Percentiles rank a stretch among this genome's conserved stretches.
These are phyloP conservation scores for Beauveria asiatica DNA, from an alignment of 2,329 filamentous ascomycete species.

Conservation along the genomic window DNA sequence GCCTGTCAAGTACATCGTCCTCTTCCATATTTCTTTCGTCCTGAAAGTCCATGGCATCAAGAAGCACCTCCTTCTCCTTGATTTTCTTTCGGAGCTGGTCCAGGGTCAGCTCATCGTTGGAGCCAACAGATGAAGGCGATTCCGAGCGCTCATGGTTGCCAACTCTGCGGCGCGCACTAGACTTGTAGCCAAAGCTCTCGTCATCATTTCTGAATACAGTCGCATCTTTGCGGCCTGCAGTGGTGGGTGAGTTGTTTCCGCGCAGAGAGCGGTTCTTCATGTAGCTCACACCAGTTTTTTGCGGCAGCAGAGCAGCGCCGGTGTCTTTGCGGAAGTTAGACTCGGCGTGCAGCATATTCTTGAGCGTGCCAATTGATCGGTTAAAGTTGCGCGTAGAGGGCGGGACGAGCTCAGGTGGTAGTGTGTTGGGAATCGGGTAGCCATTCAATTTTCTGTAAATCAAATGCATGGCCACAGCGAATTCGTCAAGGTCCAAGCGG, in stretches of 20 bases:
- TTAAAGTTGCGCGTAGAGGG: constrained; percentile 91
- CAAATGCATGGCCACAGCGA: constrained; percentile 96
- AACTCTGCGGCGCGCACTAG: constrained; percentile 81
- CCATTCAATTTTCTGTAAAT: constrained; percentile 97
- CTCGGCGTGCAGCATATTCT: constrained; percentile 79
- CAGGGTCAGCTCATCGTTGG: constrained; percentile 72
- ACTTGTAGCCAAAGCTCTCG: constrained; percentile 84
- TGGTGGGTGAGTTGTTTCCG: constrained; percentile 47
- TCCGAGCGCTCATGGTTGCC: constrained; percentile 69
- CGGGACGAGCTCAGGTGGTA: constrained; percentile 87
- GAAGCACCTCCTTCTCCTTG: constrained; percentile 82
- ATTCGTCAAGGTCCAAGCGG: constrained; percentile 89
- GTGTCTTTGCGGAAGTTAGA: constrained; percentile 83
- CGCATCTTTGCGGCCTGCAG: constrained; percentile 72
- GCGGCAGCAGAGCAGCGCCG: constrained; percentile 82
- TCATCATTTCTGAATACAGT: constrained; percentile 97
- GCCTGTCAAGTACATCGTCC: constrained; percentile 82
- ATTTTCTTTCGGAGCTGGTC: constrained; percentile 91
- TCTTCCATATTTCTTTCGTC: constrained; percentile 86
- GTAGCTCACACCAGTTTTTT: constrained; percentile 97
- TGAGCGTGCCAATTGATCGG: constrained; percentile 87
- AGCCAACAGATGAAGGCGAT: constrained; percentile 58
- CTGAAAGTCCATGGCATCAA: constrained; percentile 94
- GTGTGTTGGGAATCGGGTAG: constrained; percentile 77
- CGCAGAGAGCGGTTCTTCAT: constrained; percentile 92